These are phyloP conservation scores for Strobilomyces confusus DNA, from an alignment of 768 basidiomycete genomes.

Conservation along the genomic window DNA sequence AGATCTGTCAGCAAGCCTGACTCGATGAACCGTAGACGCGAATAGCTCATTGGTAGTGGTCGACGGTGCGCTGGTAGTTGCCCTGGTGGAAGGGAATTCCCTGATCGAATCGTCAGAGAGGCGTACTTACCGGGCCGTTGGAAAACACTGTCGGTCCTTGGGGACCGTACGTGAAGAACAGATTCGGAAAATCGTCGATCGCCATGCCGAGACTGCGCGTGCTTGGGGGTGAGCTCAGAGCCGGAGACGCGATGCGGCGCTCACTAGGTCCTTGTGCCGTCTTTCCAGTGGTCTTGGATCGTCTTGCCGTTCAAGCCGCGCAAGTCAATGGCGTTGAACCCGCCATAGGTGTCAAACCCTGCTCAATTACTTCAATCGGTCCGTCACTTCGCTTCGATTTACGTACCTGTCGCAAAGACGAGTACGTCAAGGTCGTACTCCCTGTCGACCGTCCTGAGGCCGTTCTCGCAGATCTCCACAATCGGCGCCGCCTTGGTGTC, in stretches of 20 bases:
- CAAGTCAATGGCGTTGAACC: background rate
- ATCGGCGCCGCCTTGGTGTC: constrained; percentile 6
- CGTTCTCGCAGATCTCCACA: constrained; percentile 6
- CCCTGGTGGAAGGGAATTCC: too few relatives aligned
- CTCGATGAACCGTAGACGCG: too few relatives aligned
- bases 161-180: background rate
- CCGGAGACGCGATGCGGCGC: background rate
- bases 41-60: too few relatives aligned
- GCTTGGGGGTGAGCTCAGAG: too few relatives aligned
- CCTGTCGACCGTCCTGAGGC: constrained; percentile 5
- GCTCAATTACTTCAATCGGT: background rate
- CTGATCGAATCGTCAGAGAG: too few relatives aligned
- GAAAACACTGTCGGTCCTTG: background rate
- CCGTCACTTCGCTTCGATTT: background rate
- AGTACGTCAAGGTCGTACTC: constrained; percentile 13
- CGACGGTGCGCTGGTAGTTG: too few relatives aligned
- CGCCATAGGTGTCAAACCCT: constrained; percentile 11
- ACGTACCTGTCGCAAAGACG: constrained; percentile 16
- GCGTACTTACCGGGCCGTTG: background rate
- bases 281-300: background rate
- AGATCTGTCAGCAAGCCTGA: too few relatives aligned
- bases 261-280: background rate
- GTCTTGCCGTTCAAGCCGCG: background rate
- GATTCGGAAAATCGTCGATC: background rate
- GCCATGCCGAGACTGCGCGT: background rate